These are phyloP conservation scores for Colletotrichum camelliae DNA, from an alignment of 2,329 filamentous ascomycete species.

Conservation along the genomic window DNA sequence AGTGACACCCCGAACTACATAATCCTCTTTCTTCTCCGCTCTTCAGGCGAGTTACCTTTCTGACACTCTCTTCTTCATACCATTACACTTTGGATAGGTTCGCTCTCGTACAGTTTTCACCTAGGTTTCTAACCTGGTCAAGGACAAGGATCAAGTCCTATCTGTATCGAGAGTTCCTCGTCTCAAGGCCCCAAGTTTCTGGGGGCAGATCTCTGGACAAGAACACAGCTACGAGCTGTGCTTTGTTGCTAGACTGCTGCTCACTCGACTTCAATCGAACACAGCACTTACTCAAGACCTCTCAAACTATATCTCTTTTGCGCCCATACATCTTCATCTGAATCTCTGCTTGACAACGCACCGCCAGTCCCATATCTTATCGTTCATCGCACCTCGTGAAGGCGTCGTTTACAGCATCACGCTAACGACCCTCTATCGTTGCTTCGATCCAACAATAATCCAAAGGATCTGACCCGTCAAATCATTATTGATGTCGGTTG, in stretches of 20 bases:
- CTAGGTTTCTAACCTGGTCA: constrained; percentile 15
- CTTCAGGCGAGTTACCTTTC: background rate
- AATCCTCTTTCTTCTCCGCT: constrained; percentile 14
- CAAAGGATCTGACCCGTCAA: constrained; percentile 22
- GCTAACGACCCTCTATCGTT: background rate
- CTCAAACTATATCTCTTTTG: background rate
- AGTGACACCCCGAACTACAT: constrained; percentile 14
- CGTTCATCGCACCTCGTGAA: constrained; percentile 14
- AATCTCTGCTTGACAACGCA: background rate
- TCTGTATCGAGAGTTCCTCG: constrained; percentile 13
- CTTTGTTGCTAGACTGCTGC: constrained; percentile 25
- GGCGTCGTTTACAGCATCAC: constrained; percentile 7
- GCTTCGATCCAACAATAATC: constrained; percentile 8
- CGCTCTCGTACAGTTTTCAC: background rate
- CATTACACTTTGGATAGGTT: constrained; percentile 16
- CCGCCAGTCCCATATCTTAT: background rate
- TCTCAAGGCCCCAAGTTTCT: constrained; percentile 18
- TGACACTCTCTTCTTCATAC: background rate
- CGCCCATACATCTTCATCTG: background rate
- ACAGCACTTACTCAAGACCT: background rate
- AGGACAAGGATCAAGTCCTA: constrained; percentile 13
- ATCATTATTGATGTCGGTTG: constrained; percentile 65
- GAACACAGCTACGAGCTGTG: constrained; percentile 13
- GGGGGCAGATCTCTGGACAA: constrained; percentile 26
- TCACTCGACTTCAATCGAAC: constrained; percentile 11